Evolutionary conservation across 495 filamentous ascomycete species (phyloP).

Genomic region (Xylaria longipes): DNA sequence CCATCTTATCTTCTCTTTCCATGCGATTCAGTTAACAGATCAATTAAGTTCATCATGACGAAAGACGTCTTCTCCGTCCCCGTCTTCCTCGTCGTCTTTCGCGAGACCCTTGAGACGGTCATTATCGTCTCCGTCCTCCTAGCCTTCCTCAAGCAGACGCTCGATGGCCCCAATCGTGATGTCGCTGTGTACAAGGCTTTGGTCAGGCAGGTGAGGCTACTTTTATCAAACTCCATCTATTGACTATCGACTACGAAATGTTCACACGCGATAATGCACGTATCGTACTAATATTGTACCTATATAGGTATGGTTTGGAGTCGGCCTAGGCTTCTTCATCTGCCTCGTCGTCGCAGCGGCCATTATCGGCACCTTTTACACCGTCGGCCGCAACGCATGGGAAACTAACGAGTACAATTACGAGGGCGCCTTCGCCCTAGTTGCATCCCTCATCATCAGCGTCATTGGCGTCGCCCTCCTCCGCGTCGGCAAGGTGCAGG

Average conservation of each 20-base stretch:
- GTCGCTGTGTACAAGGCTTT: constrained; percentile 67
- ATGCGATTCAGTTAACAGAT: neutral
- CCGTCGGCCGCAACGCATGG: constrained; percentile 69
- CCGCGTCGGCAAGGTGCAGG: constrained; percentile 82
- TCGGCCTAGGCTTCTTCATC: constrained; percentile 65
- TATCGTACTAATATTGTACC: constrained; percentile 20
- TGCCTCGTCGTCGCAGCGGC: constrained; percentile 73
- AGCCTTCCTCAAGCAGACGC: constrained; percentile 79
- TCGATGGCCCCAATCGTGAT: constrained; percentile 65
- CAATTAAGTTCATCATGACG: constrained; percentile 46
- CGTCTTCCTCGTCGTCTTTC: constrained; percentile 86
- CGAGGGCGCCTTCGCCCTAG: constrained; percentile 75
- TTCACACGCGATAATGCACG: neutral
- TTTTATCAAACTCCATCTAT: neutral
- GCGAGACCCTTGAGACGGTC: constrained; percentile 80
- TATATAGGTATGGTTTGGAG: constrained; percentile 73
- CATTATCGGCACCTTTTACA: constrained; percentile 83
- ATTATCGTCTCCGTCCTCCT: constrained; percentile 85
- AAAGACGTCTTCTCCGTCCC: constrained; percentile 68
- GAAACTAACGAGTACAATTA: constrained; percentile 72
- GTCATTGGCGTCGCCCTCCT: constrained; percentile 79
- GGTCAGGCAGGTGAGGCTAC: constrained; percentile 66
- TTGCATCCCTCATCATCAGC: constrained; percentile 79
- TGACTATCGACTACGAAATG: neutral
- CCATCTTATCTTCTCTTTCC: neutral